Conservation (phyloP, 1,284 basidiomycete species). For the Sanghuangporus sanghuang region DNA sequence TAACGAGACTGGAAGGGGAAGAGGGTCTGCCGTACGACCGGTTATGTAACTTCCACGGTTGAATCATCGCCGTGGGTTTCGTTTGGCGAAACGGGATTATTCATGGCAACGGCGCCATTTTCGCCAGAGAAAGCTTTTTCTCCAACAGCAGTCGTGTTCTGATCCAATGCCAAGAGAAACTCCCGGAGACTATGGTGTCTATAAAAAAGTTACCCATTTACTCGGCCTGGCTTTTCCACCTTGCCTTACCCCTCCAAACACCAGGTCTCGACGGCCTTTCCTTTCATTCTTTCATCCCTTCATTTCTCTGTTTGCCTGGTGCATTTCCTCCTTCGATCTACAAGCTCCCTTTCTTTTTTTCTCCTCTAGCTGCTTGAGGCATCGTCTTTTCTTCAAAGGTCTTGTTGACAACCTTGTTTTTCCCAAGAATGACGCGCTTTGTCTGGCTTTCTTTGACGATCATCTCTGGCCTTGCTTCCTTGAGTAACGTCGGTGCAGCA, state of each 20-base stretch:
- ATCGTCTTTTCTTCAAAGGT: background rate
- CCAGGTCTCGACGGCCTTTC: conserved; percentile 23
- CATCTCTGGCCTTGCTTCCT: conserved; percentile 6
- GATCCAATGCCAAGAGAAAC: background rate
- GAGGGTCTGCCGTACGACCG: background rate
- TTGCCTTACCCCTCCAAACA: background rate
- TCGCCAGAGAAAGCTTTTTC: background rate
- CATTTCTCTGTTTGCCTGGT: conserved; percentile 10
- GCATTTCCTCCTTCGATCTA: conserved; percentile 17
- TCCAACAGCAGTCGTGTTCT: background rate
- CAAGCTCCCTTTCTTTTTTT: conserved; percentile 2
- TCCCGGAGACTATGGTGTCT: background rate
- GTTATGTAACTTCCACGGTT: background rate
- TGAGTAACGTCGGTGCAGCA: conserved; percentile 17
- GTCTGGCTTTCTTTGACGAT: conserved; percentile 19
- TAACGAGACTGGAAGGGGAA: background rate
- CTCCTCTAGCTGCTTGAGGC: background rate
- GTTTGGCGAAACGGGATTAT: background rate
- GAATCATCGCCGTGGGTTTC: background rate
- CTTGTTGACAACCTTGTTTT: background rate
- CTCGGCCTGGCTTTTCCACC: background rate
- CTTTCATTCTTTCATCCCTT: conserved; percentile 19
- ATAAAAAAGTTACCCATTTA: background rate
- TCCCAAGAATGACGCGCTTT: conserved; percentile 11
- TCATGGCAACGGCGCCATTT: conserved; percentile 4